A percentile compares a stretch with the other conserved stretches of the same genome.
Evolutionary conservation across 1,284 basidiomycete genomes (phyloP).

Genomic region (Ceratobasidium theobromae): DNA sequence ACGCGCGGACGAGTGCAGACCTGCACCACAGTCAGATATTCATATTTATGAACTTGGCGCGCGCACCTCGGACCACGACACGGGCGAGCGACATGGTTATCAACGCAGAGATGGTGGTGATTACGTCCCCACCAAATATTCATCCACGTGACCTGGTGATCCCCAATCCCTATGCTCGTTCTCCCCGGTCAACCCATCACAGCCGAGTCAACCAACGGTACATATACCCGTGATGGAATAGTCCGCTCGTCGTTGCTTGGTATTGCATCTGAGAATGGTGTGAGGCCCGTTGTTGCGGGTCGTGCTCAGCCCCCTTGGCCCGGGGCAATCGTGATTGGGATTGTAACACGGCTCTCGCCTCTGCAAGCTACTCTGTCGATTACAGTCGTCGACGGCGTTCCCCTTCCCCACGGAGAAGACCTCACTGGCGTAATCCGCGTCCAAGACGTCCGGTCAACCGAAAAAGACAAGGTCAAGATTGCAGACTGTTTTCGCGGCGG

Average conservation of each 20-base stretch:
- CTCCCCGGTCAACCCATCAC: slow-evolving; percentile 83
- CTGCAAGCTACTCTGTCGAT: slow-evolving; percentile 87
- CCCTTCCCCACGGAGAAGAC: slow-evolving; percentile 86
- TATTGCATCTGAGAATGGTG: slow-evolving; percentile 35
- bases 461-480: slow-evolving; percentile 91
- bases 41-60: background rate
- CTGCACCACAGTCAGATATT: slow-evolving; percentile 47
- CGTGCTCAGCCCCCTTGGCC: slow-evolving; percentile 68
- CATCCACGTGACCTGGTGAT: slow-evolving; percentile 37
- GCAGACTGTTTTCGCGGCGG: slow-evolving; percentile 94
- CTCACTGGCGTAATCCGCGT: slow-evolving; percentile 89
- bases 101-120: slow-evolving; percentile 22
- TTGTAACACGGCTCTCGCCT: slow-evolving; percentile 83
- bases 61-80: slow-evolving; percentile 66
- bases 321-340: slow-evolving; percentile 75
- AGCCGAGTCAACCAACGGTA: slow-evolving; percentile 64
- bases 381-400: slow-evolving; percentile 86
- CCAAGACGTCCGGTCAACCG: slow-evolving; percentile 90
- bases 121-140: no score
- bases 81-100: slow-evolving; percentile 54
- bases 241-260: slow-evolving; percentile 76
- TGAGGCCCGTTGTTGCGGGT: background rate
- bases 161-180: slow-evolving; percentile 39
- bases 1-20: slow-evolving; percentile 77
- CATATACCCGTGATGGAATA: slow-evolving; percentile 65